Percentiles rank a stretch among this genome's conserved stretches.
Evolutionary conservation across 306 rosid genomes (phyloP).

Genomic region (Hippophae tibetana): DNA sequence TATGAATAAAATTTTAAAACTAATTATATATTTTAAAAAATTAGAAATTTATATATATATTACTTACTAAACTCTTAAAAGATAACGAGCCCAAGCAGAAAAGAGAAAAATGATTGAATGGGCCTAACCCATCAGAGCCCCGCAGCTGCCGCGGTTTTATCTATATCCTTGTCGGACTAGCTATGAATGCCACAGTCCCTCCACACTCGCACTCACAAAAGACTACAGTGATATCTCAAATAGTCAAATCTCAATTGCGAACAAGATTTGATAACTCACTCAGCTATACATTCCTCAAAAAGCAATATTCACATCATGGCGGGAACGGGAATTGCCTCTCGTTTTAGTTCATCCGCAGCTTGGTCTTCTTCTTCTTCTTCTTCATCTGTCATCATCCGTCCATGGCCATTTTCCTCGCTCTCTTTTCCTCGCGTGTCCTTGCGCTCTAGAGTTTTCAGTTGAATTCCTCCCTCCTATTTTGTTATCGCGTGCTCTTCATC

Average conservation of each 20-base stretch:
- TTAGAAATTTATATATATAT: no score
- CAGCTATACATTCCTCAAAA: not conserved
- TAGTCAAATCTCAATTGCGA: no score
- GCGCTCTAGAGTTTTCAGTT: conserved; percentile 40
- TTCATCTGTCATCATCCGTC: conserved; percentile 28
- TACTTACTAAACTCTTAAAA: no score
- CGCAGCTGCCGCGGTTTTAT: no score
- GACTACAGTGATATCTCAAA: no score
- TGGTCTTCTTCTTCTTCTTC: conserved; percentile 28
- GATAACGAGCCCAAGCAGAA: no score
- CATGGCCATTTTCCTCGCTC: conserved; percentile 19
- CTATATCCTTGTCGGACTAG: no score
- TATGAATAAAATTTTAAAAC: no score
- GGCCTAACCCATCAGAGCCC: no score
- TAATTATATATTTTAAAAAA: no score
- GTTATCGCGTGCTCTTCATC: not conserved
- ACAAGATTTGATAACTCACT: no score
- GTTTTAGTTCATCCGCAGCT: conserved; percentile 3
- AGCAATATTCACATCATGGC: conserved; percentile 28
- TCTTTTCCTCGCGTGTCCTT: conserved; percentile 17
- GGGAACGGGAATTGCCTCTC: conserved; percentile 40
- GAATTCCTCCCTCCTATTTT: conserved; percentile 5
- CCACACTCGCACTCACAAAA: not conserved
- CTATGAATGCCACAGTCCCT: not conserved
- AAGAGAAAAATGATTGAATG: no score